Base-by-base conservation (phyloP, 306 rosid species). In the Ceratonia siliqua region DNA sequence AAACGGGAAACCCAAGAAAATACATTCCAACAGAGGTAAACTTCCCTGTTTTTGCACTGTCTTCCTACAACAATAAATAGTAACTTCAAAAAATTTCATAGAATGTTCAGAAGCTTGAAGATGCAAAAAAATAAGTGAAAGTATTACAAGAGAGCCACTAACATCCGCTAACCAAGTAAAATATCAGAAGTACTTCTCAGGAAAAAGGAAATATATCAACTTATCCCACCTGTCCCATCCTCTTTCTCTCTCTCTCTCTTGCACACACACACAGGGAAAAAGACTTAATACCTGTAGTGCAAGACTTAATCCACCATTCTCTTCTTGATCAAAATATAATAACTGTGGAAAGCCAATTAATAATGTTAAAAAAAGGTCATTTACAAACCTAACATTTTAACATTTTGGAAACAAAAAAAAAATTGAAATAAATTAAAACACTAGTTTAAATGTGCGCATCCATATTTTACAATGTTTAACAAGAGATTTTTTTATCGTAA, bases 1-100 rank as follows among this genome's bases (percentile, higher is more conserved):
- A 95, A 52, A 95, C 94, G 55, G 99, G 98, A 78, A 95, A 95
- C 64, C 97, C 92, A 71, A 95, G 98, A 86, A 95, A 95, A 85
- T 88, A 95, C 96, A 92, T 90, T 79, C 99, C 99, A 72, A 98
- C 92, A 39, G 97, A 92, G 57, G 97, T 92, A 43, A 87, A 70
- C 88, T 89, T 95, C 66, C 99, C 97, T 12, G 89, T 84, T 84
- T 89, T 95, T 21, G 90, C 84, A 74, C 98, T 79, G 71, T 90
- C 99, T 88, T 95, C 99, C 99, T 95, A 78, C 70, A 81, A 66
- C 27, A 70, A 79, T 39, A 74, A 79, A 55, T 18, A 81, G 72
- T 36, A 67, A 7, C 45, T 49, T 65, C 14, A 39, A 75, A 38
- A 74, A 67, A 67, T 30, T 21, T n/a, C 67, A 81, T 35, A 76